Evolutionary conservation across 2,329 filamentous ascomycete species (phyloP).

Genomic region (Nothophoma quercina): DNA sequence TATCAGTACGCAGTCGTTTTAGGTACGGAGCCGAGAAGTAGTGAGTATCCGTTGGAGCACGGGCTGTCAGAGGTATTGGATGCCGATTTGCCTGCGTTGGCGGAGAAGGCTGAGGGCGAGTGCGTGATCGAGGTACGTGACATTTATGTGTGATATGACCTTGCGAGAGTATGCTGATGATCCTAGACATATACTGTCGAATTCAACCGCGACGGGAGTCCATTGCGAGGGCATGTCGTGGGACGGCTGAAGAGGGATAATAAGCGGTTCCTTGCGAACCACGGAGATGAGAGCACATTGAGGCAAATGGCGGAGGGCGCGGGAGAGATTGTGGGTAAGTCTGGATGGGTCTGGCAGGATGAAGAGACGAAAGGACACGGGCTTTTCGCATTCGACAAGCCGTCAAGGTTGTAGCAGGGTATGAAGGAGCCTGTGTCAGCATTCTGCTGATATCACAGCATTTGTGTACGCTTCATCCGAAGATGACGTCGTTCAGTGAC

Average conservation of each 20-base stretch:
- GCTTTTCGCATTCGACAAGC: conserved; percentile 39
- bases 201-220: conserved; percentile 60
- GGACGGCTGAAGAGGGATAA: conserved; percentile 58
- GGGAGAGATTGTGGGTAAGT: conserved; percentile 59
- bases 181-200: conserved; percentile 68
- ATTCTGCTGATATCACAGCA: too few relatives aligned
- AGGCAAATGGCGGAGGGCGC: conserved; percentile 52
- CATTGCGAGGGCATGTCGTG: conserved; percentile 59
- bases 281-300: conserved; percentile 60
- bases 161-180: conserved; percentile 3
- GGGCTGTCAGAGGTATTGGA: conserved; percentile 57
- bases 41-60: conserved; percentile 58
- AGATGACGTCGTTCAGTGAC: too few relatives aligned
- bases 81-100: conserved; percentile 48
- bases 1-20: conserved; percentile 70
- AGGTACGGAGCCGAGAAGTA: conserved; percentile 55
- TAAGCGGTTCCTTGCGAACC: conserved; percentile 65
- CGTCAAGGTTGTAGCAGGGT: conserved; percentile 13
- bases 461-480: not conserved
- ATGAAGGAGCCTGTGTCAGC: too few relatives aligned
- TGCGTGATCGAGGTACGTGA: conserved; percentile 62
- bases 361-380: conserved; percentile 34
- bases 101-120: conserved; percentile 57
- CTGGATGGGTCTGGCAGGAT: conserved; percentile 55
- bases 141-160: not conserved